A percentile compares a stretch with the other conserved stretches of the same genome.
These are phyloP conservation scores for Phytophthora litchii DNA, from an alignment of 352 stramenopile genomes.

Conservation along the genomic window DNA sequence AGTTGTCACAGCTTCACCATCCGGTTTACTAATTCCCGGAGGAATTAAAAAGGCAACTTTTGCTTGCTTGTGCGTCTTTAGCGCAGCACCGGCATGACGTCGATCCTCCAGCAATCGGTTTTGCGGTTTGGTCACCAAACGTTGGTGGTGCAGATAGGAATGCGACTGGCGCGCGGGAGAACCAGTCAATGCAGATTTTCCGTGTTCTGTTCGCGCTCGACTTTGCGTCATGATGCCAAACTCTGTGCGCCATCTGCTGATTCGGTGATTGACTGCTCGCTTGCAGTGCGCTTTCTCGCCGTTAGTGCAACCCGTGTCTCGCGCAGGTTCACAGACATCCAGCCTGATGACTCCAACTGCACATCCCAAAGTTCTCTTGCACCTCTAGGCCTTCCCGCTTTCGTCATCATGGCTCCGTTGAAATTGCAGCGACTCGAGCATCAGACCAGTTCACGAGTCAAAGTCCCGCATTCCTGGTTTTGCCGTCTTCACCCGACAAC, in stretches of 20 bases:
- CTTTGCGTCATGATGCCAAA: conserved; percentile 14
- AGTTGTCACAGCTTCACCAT: background rate
- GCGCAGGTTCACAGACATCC: conserved; percentile 6
- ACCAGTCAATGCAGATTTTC: conserved; percentile 21
- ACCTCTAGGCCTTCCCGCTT: background rate
- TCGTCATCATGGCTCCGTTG: conserved; percentile 14
- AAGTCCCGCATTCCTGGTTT: conserved; percentile 25
- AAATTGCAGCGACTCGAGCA: conserved; percentile 1
- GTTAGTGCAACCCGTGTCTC: conserved; percentile 26
- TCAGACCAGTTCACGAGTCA: conserved; percentile 12
- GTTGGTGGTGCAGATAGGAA: conserved; percentile 1
- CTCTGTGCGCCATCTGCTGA: conserved; percentile 16
- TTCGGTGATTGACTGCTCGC: conserved; percentile 3
- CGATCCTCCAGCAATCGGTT: conserved; percentile 2
- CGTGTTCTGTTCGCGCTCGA: conserved; percentile 24
- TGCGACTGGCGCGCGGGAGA: conserved; percentile 7
- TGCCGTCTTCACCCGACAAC: conserved; percentile 16
- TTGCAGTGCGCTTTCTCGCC: background rate
- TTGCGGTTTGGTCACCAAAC: background rate
- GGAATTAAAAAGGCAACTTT: conserved; percentile 7
- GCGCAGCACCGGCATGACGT: conserved; percentile 13
- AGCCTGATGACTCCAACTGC: conserved; percentile 20
- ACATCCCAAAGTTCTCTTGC: conserved; percentile 28
- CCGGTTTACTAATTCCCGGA: conserved; percentile 11
- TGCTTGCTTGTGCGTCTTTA: background rate